These are phyloP conservation scores for Lippia alba DNA, from an alignment of 305 asterid species.

Conservation along the genomic window DNA sequence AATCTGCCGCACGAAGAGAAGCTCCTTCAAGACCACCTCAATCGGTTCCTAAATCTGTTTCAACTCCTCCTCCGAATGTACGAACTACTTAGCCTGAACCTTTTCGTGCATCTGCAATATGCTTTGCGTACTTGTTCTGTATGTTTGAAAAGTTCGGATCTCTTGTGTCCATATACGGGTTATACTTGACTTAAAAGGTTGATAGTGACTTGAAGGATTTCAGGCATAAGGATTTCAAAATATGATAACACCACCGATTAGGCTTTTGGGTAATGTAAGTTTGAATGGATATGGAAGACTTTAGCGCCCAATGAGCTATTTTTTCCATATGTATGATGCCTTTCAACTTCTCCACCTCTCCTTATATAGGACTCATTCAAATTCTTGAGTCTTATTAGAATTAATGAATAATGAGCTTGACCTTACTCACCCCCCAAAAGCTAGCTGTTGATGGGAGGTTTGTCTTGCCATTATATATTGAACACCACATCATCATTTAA, in stretches of 20 bases:
- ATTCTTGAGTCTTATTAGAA: neutral
- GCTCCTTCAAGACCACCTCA: constrained; percentile 71
- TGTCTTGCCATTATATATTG: too few species aligned
- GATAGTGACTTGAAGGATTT: constrained; percentile 2
- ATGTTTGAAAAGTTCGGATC: neutral
- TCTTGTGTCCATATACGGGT: constrained; percentile 7
- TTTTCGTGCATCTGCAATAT: neutral
- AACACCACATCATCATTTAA: too few species aligned
- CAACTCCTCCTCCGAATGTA: constrained; percentile 84
- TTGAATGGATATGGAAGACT: neutral
- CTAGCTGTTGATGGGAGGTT: too few species aligned
- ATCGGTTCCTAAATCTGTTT: constrained; percentile 64
- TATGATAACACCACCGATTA: neutral
- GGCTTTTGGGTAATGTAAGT: neutral
- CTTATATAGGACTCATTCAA: neutral
- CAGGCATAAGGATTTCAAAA: constrained; percentile 3
- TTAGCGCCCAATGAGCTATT: neutral
- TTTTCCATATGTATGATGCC: neutral
- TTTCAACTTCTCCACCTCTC: neutral
- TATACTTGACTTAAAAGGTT: constrained; percentile 6
- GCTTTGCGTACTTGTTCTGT: neutral
- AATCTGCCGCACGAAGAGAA: constrained; percentile 57
- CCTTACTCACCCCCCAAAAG: too few species aligned
- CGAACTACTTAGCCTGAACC: constrained; percentile 21
- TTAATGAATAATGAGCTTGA: too few species aligned